Conservation (phyloP, 2,329 filamentous ascomycete genomes). For the Paecilomyces sp. region DNA sequence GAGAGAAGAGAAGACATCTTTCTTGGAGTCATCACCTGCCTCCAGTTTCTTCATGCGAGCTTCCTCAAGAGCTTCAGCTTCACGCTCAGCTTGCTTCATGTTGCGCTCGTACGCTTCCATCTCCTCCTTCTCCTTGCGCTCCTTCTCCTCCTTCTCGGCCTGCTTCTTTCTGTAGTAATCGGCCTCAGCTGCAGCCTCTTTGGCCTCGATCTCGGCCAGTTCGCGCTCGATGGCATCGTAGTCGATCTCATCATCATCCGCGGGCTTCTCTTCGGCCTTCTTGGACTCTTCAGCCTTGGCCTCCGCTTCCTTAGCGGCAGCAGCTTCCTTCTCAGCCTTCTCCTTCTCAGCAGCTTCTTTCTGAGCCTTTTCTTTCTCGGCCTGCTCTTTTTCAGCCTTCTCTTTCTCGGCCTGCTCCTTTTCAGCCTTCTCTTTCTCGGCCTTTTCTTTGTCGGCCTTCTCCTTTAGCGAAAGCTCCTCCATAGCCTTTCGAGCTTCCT, state of each 20-base stretch:
- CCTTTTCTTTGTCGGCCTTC: constrained; percentile 22
- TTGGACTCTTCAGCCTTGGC: constrained; percentile 25
- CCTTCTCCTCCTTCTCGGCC: constrained; percentile 57
- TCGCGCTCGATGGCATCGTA: constrained; percentile 41
- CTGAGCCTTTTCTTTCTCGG: constrained; percentile 11
- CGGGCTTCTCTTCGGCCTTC: constrained; percentile 18
- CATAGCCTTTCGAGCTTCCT: constrained; percentile 23
- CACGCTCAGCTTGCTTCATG: constrained; percentile 42
- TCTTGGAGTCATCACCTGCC: constrained; percentile 25
- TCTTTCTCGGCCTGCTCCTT: constrained; percentile 1
- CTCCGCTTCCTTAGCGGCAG: constrained; percentile 35
- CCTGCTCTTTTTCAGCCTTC: constrained; percentile 12
- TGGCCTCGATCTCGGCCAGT: constrained; percentile 38
- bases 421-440: constrained; percentile 9
- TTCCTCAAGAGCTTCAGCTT: constrained; percentile 42
- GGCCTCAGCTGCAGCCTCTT: constrained; percentile 38
- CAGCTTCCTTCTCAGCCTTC: constrained; percentile 17
- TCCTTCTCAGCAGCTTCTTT: constrained; percentile 17
- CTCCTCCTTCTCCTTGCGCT: constrained; percentile 40
- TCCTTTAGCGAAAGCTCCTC: constrained; percentile 24
- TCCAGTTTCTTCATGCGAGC: constrained; percentile 36
- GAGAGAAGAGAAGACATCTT: constrained; percentile 37
- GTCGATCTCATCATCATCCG: constrained; percentile 36
- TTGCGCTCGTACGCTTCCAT: constrained; percentile 37
- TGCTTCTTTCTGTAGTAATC: constrained; percentile 64